phyloP scores from a whole-genome alignment of 352 stramenopile species.

The Phytophthora pseudosyringae region DNA sequence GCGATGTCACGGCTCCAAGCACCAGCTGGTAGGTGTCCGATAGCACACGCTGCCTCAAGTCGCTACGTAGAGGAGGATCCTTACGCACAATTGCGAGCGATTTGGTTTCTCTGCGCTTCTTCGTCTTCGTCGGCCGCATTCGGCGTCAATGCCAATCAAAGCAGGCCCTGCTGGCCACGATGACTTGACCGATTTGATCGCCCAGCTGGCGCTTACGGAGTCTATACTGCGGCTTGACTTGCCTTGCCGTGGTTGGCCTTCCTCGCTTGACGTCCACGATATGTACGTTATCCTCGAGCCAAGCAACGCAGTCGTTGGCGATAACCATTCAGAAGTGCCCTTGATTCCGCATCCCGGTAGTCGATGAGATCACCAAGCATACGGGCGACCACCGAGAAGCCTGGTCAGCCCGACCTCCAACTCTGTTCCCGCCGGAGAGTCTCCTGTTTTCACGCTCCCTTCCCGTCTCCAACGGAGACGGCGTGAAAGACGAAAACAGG shows the following conservation, averaged over 20 bases:
- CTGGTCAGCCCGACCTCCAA: not conserved
- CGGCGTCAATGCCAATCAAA: constrained; percentile 8
- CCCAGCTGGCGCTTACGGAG: constrained; percentile 18
- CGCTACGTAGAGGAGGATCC: constrained; percentile 11
- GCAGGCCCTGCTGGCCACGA: constrained; percentile 1
- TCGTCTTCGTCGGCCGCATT: not conserved
- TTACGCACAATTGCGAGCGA: not conserved
- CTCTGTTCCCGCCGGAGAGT: too few species aligned
- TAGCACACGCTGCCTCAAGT: constrained; percentile 1
- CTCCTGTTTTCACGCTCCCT: too few species aligned
- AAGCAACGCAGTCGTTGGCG: not conserved
- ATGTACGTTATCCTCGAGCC: not conserved
- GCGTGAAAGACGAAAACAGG: constrained; percentile 3
- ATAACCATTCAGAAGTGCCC: not conserved
- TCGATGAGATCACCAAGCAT: not conserved
- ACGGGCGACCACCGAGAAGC: constrained; percentile 12
- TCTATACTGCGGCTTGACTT: not conserved
- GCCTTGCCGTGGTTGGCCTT: not conserved
- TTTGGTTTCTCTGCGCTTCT: not conserved
- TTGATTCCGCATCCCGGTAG: constrained; percentile 4
- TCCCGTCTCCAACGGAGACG: not conserved
- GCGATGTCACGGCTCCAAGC: not conserved
- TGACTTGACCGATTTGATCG: constrained; percentile 23
- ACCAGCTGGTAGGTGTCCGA: constrained; percentile 4
- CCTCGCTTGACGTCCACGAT: not conserved